Evolutionary conservation across 2,329 filamentous ascomycete species (phyloP), one percentile per base, ranked within the genome.

Genomic region (Colletotrichum nymphaeae): DNA sequence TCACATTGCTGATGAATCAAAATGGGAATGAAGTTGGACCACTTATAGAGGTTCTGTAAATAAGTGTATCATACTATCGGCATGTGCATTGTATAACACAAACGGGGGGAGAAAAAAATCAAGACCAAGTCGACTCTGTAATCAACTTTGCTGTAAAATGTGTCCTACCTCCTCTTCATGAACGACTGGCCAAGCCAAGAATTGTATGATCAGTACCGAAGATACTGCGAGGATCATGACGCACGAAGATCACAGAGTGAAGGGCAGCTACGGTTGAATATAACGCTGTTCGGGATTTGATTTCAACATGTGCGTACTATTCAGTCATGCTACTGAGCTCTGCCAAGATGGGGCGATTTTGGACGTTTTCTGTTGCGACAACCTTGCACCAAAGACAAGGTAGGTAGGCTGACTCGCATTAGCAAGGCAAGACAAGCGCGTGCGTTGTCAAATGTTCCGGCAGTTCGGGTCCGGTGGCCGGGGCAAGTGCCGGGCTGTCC

Each of bases 61-160:
- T 72, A 67, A 63, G 63, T 73, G 72, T 75, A 76, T 60, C 49
- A 75, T 74, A 73, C 70, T 69, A 35, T 28, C 63, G 35, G 58
- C 67, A 73, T 49, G 71, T 66, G 67, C 71, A 70, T 65, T 70
- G 68, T 74, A 69, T 59, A 69, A 73, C 46, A 70, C 60, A 19
- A 65, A 71, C 9, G 60, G 53, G 56, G 62, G 26, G 52, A 37
- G 63, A 24, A 30, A 26, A 26, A 32, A 46, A 64, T 28, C 7
- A 72, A 64, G 58, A 69, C n/a, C 28, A 69, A 63, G 58, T 69
- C 59, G 28, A 64, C 59, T 64, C 42, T 55, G 32, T 26, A 46
- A n/a, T 46, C 35, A 24, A 7, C 12, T 4, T 19, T 55, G 52
- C 52, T 55, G n/a, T 11, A 24, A 26, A 24, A 12, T 28, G 52